Conservation (phyloP, 768 basidiomycete genomes). For the Trametes cubensis region DNA sequence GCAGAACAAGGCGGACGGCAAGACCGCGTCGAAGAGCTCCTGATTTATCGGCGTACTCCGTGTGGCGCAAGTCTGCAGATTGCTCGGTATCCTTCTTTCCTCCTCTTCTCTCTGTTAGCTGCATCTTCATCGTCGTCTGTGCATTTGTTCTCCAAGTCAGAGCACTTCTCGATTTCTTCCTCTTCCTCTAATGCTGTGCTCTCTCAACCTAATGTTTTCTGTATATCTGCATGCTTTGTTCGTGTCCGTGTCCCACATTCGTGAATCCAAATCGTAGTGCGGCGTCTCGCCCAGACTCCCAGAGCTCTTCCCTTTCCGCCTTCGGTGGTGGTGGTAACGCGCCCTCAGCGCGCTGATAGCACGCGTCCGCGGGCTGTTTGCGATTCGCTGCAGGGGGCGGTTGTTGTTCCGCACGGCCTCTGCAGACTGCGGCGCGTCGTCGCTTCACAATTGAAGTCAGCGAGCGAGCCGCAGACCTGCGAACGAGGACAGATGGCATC, state of each 20-base stretch:
- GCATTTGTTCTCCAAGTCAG: background rate
- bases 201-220: conserved; percentile 1
- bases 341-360: conserved; percentile 18
- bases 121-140: background rate
- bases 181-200: no score
- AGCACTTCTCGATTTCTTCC: no score
- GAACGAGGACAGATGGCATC: no score
- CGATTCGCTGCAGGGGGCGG: conserved; percentile 18
- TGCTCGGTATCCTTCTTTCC: conserved; percentile 1
- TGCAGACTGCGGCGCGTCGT: no score
- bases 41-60: background rate
- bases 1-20: conserved; percentile 21
- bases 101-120: background rate
- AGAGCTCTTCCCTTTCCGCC: background rate
- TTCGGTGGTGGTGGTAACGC: background rate
- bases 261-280: conserved; percentile 4
- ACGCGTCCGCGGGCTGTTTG: conserved; percentile 14
- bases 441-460: no score
- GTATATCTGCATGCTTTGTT: conserved; percentile 9
- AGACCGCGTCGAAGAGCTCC: background rate
- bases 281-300: background rate
- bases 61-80: background rate
- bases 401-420: background rate
- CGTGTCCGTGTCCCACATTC: background rate
- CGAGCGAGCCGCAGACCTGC: no score